These are phyloP conservation scores for Psidium friedrichsthalianum DNA, from an alignment of 345 rosid species.

Conservation along the genomic window DNA sequence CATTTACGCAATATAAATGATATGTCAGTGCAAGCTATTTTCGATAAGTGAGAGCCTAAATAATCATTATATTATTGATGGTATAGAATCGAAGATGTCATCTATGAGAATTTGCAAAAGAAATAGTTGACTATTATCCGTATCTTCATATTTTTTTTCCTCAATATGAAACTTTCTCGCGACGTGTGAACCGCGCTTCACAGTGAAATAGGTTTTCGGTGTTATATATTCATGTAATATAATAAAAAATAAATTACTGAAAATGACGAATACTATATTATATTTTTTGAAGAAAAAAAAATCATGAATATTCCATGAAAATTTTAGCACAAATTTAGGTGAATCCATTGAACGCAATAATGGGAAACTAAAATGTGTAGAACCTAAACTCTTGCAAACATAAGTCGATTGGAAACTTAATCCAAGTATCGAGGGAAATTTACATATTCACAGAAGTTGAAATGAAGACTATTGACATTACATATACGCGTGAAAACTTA, in stretches of 20 bases:
- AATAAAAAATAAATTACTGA: not conserved
- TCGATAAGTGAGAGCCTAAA: too few species aligned
- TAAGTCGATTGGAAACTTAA: not conserved
- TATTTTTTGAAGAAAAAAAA: not conserved
- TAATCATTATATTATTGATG: too few species aligned
- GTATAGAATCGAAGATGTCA: too few species aligned
- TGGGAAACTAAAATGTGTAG: not conserved
- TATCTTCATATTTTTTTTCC: not conserved
- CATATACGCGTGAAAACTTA: not conserved
- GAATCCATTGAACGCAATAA: not conserved
- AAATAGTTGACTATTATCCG: not conserved
- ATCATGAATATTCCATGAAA: not conserved
- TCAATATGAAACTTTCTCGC: not conserved
- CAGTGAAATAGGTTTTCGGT: not conserved
- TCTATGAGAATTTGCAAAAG: not conserved
- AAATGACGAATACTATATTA: not conserved
- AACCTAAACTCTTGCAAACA: not conserved
- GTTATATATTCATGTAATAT: not conserved
- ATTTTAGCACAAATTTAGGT: not conserved
- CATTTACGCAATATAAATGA: not conserved
- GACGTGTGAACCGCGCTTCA: rapidly evolving
- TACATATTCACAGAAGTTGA: too few species aligned
- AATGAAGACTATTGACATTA: not conserved
- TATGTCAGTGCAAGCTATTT: too few species aligned
- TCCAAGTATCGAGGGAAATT: not conserved